Percentiles rank a stretch among this genome's conserved stretches.
phyloP scores from a whole-genome alignment of 305 asterid genomes.

The Withania somnifera region DNA sequence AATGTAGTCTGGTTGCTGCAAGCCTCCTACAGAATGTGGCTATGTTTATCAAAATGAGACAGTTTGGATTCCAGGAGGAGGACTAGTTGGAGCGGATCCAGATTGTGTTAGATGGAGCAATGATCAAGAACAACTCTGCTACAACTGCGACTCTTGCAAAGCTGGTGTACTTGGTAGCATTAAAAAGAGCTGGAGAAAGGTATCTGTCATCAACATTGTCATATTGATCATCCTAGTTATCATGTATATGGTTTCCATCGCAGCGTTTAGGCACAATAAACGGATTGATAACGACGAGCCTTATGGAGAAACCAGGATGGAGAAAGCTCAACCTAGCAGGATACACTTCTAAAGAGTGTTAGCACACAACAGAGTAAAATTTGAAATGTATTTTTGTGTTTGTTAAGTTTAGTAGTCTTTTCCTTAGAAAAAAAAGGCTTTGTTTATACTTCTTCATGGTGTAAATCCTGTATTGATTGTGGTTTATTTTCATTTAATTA shows the following conservation, averaged over 20 bases:
- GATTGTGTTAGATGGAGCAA: slow-evolving; percentile 68
- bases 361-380: not conserved
- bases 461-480: not conserved
- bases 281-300: slow-evolving; percentile 62
- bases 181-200: slow-evolving; percentile 86
- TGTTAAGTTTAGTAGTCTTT: not conserved
- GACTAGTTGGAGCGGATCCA: slow-evolving; percentile 28
- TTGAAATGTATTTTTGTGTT: not conserved
- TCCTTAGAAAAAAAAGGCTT: not conserved
- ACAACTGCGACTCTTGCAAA: slow-evolving; percentile 68
- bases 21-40: slow-evolving; percentile 80
- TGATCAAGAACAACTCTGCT: slow-evolving; percentile 55
- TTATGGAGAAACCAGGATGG: slow-evolving; percentile 78
- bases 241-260: slow-evolving; percentile 52
- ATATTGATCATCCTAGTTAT: slow-evolving; percentile 60
- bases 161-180: slow-evolving; percentile 85
- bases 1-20: slow-evolving; percentile 93
- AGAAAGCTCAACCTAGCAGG: slow-evolving; percentile 69
- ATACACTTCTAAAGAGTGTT: slow-evolving; percentile 40
- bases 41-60: slow-evolving; percentile 62
- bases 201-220: slow-evolving; percentile 61
- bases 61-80: slow-evolving; percentile 38
- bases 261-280: slow-evolving; percentile 78
- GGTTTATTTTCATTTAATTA: not conserved
- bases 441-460: not conserved